phyloP scores from a whole-genome alignment of 202 grass and related monocot genomes.

The Schoenoplectus tabernaemontani region DNA sequence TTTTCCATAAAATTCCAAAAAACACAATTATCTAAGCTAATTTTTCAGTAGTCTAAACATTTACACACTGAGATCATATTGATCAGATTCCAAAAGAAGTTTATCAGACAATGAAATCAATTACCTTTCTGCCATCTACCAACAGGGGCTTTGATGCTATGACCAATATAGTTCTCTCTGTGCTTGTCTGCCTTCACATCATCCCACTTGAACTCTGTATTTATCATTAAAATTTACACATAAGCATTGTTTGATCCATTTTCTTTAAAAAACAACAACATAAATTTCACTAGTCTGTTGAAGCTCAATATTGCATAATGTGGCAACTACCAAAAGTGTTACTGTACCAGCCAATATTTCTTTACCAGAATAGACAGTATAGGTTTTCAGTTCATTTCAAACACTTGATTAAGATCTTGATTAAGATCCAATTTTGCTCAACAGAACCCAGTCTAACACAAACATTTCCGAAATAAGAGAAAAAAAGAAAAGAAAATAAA shows the following conservation, averaged over 20 bases:
- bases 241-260: neutral
- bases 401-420: too few relatives aligned
- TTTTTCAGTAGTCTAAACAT: neutral
- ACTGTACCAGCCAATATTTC: neutral
- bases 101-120: neutral
- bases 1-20: neutral
- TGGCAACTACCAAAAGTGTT: neutral
- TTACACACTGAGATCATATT: neutral
- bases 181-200: conserved; percentile 99
- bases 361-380: neutral
- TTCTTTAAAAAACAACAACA: neutral
- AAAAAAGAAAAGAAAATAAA: neutral
- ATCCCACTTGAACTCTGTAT: conserved; percentile 96
- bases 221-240: conserved; percentile 2
- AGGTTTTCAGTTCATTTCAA: neutral
- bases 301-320: neutral
- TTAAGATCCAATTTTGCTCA: neutral
- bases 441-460: neutral
- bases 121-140: conserved; percentile 99
- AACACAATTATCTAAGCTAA: neutral
- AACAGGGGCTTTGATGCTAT: conserved; percentile 88
- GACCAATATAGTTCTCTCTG: conserved; percentile 91
- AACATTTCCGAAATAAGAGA: neutral
- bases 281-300: neutral
- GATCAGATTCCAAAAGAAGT: neutral